Base-by-base conservation (phyloP, 345 rosid genomes). In the Corchorus capsularis region DNA sequence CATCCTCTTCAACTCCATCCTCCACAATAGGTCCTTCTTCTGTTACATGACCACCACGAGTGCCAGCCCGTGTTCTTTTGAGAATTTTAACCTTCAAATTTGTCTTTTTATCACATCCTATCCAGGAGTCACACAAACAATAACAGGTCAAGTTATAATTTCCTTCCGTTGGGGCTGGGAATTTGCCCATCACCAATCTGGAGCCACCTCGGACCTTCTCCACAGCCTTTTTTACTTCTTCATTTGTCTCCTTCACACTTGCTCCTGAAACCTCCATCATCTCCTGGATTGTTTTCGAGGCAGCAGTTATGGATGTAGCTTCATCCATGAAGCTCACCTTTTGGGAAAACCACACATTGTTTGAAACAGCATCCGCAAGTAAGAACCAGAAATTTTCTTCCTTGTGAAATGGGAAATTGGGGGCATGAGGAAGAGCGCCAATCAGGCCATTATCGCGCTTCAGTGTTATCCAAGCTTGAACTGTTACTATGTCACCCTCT, bases 251-350 rank as follows among this genome's bases (percentile, higher is more conserved):
- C 90, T 81, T 92, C 59, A 78, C 92, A 63, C 84, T 89, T 20
- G 89, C 93, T 69, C 99, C 98, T 3, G 93, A 89, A 34, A 97
- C 97, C 85, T 96, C 99, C 97, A 86, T 96, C 13, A 90, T 71
- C 73, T 96, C 99, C 83, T 93, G 90, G 67, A 94, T 93, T 39
- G 97, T 86, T 86, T 93, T 96, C 1, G 98, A 93, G 67, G 99
- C 98, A 41, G 89, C 89, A 6, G 91, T 75, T 73, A 88, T 73
- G 50, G 99, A 94, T 17, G 89, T 90, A 50, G 91, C 85, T 84
- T 96, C 98, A 54, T 96, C 99, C 97, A 96, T 81, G 89, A 93
- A 96, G 79, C 88, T 93, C 32, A 93, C 92, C 89, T 92, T 96
- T 78, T 93, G 96, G 66, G 90, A 96, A 81, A 92, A 96, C 99